Evolutionary conservation across 352 stramenopile species (phyloP).

Genomic region (Phytophthora foliorum): DNA sequence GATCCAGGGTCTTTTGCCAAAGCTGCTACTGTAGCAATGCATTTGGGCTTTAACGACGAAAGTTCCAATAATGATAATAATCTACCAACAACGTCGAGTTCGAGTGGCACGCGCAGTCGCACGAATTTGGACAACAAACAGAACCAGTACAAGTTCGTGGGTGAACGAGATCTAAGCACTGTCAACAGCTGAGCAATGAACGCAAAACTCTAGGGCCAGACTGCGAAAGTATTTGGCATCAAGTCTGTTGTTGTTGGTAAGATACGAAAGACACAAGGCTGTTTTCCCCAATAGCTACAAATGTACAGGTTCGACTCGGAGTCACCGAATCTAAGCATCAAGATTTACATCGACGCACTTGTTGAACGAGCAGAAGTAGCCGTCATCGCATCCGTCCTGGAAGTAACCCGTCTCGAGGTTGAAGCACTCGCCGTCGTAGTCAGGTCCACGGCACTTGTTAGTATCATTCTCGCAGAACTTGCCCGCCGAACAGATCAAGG

Average conservation of each 20-base stretch:
- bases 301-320: constrained; percentile 7
- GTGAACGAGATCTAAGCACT: constrained; percentile 5
- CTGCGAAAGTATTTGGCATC: neutral
- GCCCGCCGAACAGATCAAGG: constrained; percentile 23
- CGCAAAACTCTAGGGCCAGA: neutral
- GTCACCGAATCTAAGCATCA: neutral
- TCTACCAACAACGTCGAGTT: constrained; percentile 82
- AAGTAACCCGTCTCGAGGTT: constrained; percentile 34
- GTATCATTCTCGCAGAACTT: constrained; percentile 38
- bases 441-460: constrained; percentile 26
- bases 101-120: constrained; percentile 75
- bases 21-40: no score
- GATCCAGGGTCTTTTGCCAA: no score
- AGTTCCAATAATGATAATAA: no score
- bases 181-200: neutral
- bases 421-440: constrained; percentile 47
- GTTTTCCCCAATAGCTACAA: neutral
- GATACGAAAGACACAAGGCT: neutral
- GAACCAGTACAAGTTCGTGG: constrained; percentile 70
- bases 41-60: no score
- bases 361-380: constrained; percentile 39
- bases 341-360: constrained; percentile 36
- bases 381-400: constrained; percentile 31
- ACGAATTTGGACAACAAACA: constrained; percentile 70
- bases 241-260: neutral